Percentiles rank a stretch among this genome's conserved stretches.
Evolutionary conservation across 805 yeast species (phyloP).

Genomic region (Cyberlindnera xylosilytica): DNA sequence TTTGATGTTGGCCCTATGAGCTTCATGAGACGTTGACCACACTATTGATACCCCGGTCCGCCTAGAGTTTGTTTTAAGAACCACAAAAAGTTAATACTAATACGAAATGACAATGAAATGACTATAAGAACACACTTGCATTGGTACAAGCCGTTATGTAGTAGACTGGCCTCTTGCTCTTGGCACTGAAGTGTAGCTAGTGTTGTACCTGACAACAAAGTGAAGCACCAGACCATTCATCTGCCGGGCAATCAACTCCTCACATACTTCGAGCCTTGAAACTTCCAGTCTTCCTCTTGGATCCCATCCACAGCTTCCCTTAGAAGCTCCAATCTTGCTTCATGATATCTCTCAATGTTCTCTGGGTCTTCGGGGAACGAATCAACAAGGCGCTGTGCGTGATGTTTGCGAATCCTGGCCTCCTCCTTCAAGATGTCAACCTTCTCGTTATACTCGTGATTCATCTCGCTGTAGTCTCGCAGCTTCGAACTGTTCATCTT

Average conservation of each 20-base stretch:
- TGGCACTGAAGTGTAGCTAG: neutral
- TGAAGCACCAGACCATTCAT: too few relatives aligned
- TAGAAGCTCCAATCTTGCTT: conserved; percentile 5
- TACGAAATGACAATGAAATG: conserved; percentile 1
- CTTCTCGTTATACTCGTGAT: conserved; percentile 15
- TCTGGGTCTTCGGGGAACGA: conserved; percentile 1
- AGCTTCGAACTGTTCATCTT: conserved; percentile 9
- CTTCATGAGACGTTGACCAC: neutral
- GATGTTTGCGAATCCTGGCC: conserved; percentile 1
- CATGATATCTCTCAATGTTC: neutral
- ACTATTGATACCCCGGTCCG: neutral
- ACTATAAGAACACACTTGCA: too few relatives aligned
- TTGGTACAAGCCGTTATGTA: too few relatives aligned
- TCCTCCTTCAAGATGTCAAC: conserved; percentile 9
- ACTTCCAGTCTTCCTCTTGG: conserved; percentile 15
- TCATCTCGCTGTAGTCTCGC: conserved; percentile 21
- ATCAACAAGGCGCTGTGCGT: conserved; percentile 5
- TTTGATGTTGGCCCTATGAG: neutral
- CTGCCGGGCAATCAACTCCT: neutral
- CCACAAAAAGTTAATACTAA: too few relatives aligned
- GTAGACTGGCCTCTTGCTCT: too few relatives aligned
- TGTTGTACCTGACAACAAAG: too few relatives aligned
- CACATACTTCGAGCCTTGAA: neutral
- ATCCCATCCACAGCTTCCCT: conserved; percentile 8
- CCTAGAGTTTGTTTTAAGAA: too few relatives aligned